Percentiles rank a stretch among this genome's conserved stretches.
These are phyloP conservation scores for Solanum dulcamara DNA, from an alignment of 257 asterid species.

Conservation along the genomic window DNA sequence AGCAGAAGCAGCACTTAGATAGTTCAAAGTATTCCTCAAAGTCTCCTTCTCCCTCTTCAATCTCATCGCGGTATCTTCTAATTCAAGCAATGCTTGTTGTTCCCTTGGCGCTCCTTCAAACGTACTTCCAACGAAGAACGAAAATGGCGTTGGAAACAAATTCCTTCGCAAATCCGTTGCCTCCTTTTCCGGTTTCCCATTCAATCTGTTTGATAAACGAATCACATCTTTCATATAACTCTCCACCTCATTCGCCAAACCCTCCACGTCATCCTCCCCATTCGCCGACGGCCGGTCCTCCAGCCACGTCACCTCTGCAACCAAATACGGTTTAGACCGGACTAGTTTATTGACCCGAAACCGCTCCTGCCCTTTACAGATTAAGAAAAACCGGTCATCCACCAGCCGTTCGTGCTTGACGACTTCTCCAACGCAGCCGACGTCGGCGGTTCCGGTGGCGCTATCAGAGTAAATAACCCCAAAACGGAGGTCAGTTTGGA, in stretches of 20 bases:
- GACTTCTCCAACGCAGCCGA: conserved; percentile 95
- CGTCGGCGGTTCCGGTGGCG: conserved; percentile 71
- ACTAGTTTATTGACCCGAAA: conserved; percentile 64
- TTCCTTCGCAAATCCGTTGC: conserved; percentile 73
- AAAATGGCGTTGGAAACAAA: conserved; percentile 87
- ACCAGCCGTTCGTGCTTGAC: conserved; percentile 88
- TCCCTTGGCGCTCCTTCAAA: conserved; percentile 95
- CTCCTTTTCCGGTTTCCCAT: conserved; percentile 79
- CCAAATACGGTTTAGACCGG: conserved; percentile 79
- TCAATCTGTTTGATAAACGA: conserved; percentile 68
- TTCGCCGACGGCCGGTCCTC: conserved; percentile 83
- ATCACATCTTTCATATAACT: conserved; percentile 82
- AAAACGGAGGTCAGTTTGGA: conserved; percentile 92
- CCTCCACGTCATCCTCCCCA: conserved; percentile 54
- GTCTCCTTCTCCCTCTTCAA: conserved; percentile 96
- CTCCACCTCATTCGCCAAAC: conserved; percentile 68
- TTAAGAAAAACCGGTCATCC: conserved; percentile 83
- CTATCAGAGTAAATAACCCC: conserved; percentile 91
- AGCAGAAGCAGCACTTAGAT: conserved; percentile 89
- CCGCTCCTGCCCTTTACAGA: conserved; percentile 94
- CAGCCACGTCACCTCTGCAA: conserved; percentile 90
- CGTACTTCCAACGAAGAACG: conserved; percentile 87
- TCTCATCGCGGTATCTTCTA: conserved; percentile 83
- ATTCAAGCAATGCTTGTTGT: conserved; percentile 94
- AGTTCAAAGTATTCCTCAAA: conserved; percentile 81